Percentiles rank a stretch among this genome's conserved stretches.
Conservation (phyloP, 805 yeast genomes). For the Candida nanaspora region DNA sequence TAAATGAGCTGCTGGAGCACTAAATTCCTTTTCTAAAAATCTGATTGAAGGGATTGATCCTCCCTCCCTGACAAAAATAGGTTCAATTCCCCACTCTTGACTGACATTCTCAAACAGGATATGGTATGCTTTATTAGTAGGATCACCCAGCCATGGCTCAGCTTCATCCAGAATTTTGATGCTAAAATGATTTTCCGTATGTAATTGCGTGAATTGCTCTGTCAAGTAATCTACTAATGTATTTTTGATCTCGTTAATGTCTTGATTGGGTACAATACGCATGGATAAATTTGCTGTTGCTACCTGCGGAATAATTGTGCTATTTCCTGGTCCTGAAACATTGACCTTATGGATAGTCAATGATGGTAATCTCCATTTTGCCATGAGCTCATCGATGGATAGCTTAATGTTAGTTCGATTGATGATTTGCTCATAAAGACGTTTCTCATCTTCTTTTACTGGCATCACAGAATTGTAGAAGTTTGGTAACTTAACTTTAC, state of each 20-base stretch:
- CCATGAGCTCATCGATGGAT: slow-evolving; percentile 47
- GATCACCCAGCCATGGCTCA: slow-evolving; percentile 95
- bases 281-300: slow-evolving; percentile 75
- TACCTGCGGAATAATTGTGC: slow-evolving; percentile 80
- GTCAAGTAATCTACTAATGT: slow-evolving; percentile 41
- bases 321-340: slow-evolving; percentile 86
- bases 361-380: slow-evolving; percentile 88
- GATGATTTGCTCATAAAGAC: slow-evolving; percentile 54
- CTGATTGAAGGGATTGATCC: slow-evolving; percentile 93
- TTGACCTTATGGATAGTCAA: slow-evolving; percentile 76
- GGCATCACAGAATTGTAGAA: slow-evolving; percentile 65
- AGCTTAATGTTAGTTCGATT: slow-evolving; percentile 24
- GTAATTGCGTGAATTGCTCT: slow-evolving; percentile 38
- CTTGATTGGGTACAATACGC: slow-evolving; percentile 87
- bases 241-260: slow-evolving; percentile 47
- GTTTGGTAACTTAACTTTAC: slow-evolving; percentile 54
- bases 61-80: slow-evolving; percentile 88
- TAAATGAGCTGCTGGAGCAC: slow-evolving; percentile 88
- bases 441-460: slow-evolving; percentile 49
- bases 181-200: slow-evolving; percentile 54
- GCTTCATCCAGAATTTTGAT: slow-evolving; percentile 73
- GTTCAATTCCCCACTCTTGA: slow-evolving; percentile 72
- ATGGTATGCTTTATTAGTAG: slow-evolving; percentile 64
- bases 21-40: slow-evolving; percentile 70
- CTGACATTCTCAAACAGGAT: slow-evolving; percentile 55